Conservation (phyloP, 2,329 filamentous ascomycete genomes). For the Basipetospora sp. region DNA sequence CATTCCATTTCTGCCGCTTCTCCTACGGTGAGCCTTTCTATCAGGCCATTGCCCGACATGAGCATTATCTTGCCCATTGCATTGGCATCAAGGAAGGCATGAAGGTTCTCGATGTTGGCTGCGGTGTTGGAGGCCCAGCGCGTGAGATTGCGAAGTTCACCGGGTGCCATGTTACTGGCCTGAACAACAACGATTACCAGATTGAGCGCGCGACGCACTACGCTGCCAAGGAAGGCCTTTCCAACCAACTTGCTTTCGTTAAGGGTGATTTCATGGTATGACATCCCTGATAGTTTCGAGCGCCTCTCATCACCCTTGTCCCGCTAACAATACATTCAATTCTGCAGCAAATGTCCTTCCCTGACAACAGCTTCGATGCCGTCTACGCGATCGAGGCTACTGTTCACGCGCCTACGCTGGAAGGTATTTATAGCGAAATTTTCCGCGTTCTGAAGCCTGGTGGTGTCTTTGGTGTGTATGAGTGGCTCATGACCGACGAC, state of each 20-base stretch:
- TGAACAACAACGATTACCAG: slow-evolving; percentile 99
- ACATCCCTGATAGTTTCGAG: not conserved
- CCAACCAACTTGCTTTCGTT: slow-evolving; percentile 66
- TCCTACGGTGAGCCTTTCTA: slow-evolving; percentile 72
- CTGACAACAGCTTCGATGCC: slow-evolving; percentile 80
- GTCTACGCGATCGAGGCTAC: slow-evolving; percentile 97
- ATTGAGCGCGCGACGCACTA: slow-evolving; percentile 85
- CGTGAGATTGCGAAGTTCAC: slow-evolving; percentile 94
- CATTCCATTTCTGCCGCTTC: slow-evolving; percentile 96
- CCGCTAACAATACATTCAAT: too few species aligned
- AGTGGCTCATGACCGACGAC: slow-evolving; percentile 95
- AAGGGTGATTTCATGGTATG: slow-evolving; percentile 91
- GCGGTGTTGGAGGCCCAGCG: slow-evolving; percentile 88
- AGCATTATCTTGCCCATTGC: slow-evolving; percentile 88
- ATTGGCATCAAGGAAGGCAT: slow-evolving; percentile 76
- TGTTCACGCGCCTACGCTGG: slow-evolving; percentile 78
- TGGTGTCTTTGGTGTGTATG: slow-evolving; percentile 90
- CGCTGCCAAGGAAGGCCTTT: slow-evolving; percentile 65
- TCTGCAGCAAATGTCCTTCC: slow-evolving; percentile 91
- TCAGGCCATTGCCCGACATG: slow-evolving; percentile 86
- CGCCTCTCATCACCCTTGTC: too few species aligned
- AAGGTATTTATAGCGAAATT: slow-evolving; percentile 88
- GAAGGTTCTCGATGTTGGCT: slow-evolving; percentile 89
- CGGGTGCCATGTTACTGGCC: slow-evolving; percentile 70
- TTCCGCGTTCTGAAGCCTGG: slow-evolving; percentile 91